phyloP scores from a whole-genome alignment of 192 early-diverging fungal genomes.

The Allomyces macrogynus region DNA sequence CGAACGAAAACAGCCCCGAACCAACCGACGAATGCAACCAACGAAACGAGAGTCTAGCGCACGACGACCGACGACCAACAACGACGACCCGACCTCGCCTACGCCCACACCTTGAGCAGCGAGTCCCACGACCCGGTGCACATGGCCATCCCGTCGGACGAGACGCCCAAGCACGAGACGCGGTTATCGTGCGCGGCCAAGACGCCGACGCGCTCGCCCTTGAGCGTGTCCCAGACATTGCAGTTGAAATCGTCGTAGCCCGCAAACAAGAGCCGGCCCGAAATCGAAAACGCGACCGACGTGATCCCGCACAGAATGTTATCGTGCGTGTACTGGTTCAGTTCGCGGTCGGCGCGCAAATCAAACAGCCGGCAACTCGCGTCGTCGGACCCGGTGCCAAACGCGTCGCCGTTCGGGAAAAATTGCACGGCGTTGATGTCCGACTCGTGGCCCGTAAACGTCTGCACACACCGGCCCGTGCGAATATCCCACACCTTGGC shows the following conservation, averaged over 20 bases:
- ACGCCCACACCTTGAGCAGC: constrained; percentile 70
- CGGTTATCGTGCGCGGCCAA: constrained; percentile 89
- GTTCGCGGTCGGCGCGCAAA: constrained; percentile 88
- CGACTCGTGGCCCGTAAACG: constrained; percentile 93
- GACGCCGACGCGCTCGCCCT: constrained; percentile 83
- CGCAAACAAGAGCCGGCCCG: constrained; percentile 88
- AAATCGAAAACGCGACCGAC: constrained; percentile 89
- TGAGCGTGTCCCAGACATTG: constrained; percentile 98
- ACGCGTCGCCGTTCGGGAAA: constrained; percentile 96
- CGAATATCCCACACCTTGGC: constrained; percentile 99
- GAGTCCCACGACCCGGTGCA: constrained; percentile 98
- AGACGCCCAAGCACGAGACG: constrained; percentile 88
- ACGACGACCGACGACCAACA: no score
- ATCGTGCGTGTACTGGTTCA: constrained; percentile 96
- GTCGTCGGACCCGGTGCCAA: constrained; percentile 96
- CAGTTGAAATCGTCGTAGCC: constrained; percentile 99
- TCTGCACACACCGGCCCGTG: constrained; percentile 87
- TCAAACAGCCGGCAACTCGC: constrained; percentile 95
- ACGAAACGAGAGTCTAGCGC: no score
- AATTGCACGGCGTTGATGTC: constrained; percentile 99
- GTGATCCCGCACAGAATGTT: constrained; percentile 98
- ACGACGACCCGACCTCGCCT: not conserved
- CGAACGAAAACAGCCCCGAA: no score
- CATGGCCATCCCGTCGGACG: constrained; percentile 93
- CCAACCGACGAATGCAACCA: no score